Conservation (phyloP, 306 rosid species). For the Citrullus colocynthis region DNA sequence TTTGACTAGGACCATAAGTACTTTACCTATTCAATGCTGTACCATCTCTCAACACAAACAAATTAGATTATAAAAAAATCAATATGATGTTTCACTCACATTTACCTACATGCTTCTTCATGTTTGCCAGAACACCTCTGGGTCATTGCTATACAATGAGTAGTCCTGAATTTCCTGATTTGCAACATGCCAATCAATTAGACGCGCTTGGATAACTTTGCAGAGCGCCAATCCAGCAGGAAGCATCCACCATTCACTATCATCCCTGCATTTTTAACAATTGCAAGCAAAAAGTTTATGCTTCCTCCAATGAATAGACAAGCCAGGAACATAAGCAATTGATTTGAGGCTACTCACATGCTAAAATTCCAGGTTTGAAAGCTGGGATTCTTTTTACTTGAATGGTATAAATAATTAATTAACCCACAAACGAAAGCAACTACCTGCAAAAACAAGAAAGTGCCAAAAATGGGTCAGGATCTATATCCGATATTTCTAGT, state of each 20-base stretch:
- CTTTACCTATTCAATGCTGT: not conserved
- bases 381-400: conserved; percentile 46
- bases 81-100: not conserved
- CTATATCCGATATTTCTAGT: not conserved
- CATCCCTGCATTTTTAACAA: conserved; percentile 56
- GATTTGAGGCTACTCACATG: conserved; percentile 37
- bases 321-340: not conserved
- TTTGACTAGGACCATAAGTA: not conserved
- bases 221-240: conserved; percentile 66
- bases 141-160: conserved; percentile 69
- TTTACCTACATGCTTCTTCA: conserved; percentile 18
- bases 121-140: conserved; percentile 73
- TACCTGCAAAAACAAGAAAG: conserved; percentile 30
- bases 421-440: conserved; percentile 81
- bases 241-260: conserved; percentile 98
- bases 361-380: conserved; percentile 84
- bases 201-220: conserved; percentile 74
- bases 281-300: not conserved
- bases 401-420: conserved; percentile 48
- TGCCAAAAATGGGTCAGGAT: not conserved
- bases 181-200: conserved; percentile 73
- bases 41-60: not conserved
- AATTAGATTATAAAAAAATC: not conserved
- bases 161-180: conserved; percentile 90
- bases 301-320: not conserved